Percentiles rank a stretch among this genome's conserved stretches.
Evolutionary conservation across 1,139 yeast genomes (phyloP).

Genomic region (Protomyces macrosporus): DNA sequence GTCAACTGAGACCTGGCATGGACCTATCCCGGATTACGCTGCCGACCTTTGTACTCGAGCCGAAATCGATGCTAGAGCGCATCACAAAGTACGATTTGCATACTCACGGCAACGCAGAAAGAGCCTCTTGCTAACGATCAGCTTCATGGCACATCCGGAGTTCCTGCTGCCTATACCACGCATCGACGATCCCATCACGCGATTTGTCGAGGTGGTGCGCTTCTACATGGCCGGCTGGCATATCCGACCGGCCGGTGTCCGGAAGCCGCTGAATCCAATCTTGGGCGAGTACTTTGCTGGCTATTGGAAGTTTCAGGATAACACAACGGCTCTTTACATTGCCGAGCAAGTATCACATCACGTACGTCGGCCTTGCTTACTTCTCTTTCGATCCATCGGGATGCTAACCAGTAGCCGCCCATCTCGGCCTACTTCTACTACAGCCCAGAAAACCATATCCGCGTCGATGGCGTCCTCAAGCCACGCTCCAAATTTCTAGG

Average conservation of each 20-base stretch:
- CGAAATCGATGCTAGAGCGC: slow-evolving; percentile 93
- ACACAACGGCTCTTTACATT: slow-evolving; percentile 50
- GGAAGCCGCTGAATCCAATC: slow-evolving; percentile 92
- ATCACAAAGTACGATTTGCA: slow-evolving; percentile 64
- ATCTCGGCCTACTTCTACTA: slow-evolving; percentile 87
- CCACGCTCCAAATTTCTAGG: slow-evolving; percentile 89
- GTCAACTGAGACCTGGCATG: slow-evolving; percentile 61
- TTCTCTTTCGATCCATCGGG: not conserved
- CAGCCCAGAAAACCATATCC: slow-evolving; percentile 71
- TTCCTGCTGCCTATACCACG: slow-evolving; percentile 64
- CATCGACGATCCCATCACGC: slow-evolving; percentile 50
- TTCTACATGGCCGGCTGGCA: slow-evolving; percentile 98
- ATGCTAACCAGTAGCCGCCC: slow-evolving; percentile 43
- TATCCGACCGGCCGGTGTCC: slow-evolving; percentile 96
- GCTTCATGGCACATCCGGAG: slow-evolving; percentile 59
- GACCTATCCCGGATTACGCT: slow-evolving; percentile 85
- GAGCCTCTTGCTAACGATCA: not conserved
- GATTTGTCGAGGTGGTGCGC: slow-evolving; percentile 59
- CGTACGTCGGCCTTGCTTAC: slow-evolving; percentile 44
- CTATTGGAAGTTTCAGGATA: slow-evolving; percentile 82
- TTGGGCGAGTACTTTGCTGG: slow-evolving; percentile 85
- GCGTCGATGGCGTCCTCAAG: slow-evolving; percentile 81
- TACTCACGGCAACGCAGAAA: not conserved
- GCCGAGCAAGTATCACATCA: slow-evolving; percentile 96
- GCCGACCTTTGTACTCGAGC: slow-evolving; percentile 90